phyloP scores from a whole-genome alignment of 106 monocot genomes.

The Dactylorhiza incarnata region DNA sequence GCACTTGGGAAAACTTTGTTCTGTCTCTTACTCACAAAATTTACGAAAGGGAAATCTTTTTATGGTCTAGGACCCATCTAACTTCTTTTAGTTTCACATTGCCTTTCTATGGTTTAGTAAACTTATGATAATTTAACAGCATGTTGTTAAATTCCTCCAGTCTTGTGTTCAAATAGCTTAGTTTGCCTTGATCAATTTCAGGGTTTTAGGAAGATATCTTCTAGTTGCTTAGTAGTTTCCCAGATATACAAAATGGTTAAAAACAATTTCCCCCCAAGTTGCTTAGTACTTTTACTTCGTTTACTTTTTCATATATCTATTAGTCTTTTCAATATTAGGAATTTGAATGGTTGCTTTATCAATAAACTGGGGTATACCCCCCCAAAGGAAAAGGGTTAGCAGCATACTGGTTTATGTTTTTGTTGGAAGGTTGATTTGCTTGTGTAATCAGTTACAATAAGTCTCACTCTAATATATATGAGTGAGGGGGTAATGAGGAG shows the following conservation, averaged over 20 bases:
- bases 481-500: too few relatives aligned
- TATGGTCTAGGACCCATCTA: not conserved
- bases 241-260: not conserved
- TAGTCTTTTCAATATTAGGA: not conserved
- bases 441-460: not conserved
- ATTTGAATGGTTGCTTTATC: not conserved
- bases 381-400: not conserved
- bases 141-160: not conserved
- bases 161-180: not conserved
- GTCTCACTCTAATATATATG: too few relatives aligned
- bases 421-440: not conserved
- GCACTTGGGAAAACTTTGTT: not conserved
- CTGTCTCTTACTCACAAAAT: not conserved
- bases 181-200: not conserved
- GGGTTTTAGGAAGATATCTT: not conserved
- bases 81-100: conserved; percentile 1
- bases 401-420: not conserved
- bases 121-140: not conserved
- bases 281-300: not conserved
- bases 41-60: not conserved
- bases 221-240: not conserved
- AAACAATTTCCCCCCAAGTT: not conserved
- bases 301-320: not conserved
- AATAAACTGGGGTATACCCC: not conserved
- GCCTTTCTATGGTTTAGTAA: not conserved